phyloP scores from a whole-genome alignment of 2,329 filamentous ascomycete species.

The Colletotrichum coccodes region DNA sequence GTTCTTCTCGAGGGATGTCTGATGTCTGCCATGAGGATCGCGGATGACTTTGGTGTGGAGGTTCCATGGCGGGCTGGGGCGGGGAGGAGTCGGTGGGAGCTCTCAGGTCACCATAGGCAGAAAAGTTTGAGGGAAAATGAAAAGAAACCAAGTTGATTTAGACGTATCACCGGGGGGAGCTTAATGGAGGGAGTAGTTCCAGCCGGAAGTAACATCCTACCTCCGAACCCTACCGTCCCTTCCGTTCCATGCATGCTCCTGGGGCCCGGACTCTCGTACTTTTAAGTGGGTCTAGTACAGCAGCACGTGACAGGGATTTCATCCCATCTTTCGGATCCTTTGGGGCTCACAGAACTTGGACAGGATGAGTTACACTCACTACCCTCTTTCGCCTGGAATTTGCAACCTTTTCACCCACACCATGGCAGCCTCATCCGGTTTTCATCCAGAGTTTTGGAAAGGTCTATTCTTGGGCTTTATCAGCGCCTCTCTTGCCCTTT shows the following conservation, averaged over 20 bases:
- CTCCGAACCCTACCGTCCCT: neutral
- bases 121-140: neutral
- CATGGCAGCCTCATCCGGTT: neutral
- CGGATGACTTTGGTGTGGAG: constrained; percentile 59
- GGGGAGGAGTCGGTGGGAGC: neutral
- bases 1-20: constrained; percentile 70
- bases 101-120: neutral
- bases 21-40: constrained; percentile 66
- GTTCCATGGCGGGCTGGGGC: constrained; percentile 45
- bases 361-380: neutral
- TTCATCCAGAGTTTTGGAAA: neutral
- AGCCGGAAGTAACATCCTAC: neutral
- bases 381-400: neutral
- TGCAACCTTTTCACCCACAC: neutral
- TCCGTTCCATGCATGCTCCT: neutral
- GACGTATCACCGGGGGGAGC: no score
- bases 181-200: neutral
- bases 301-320: neutral
- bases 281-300: neutral
- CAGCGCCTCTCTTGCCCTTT: constrained; percentile 37
- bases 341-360: neutral
- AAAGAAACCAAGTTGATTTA: neutral
- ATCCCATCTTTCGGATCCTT: neutral
- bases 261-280: neutral
- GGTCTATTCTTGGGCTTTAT: constrained; percentile 1